Evolutionary conservation across 2,329 filamentous ascomycete species (phyloP), one percentile per base, ranked within the genome.

Genomic region (Diplodia corticola): DNA sequence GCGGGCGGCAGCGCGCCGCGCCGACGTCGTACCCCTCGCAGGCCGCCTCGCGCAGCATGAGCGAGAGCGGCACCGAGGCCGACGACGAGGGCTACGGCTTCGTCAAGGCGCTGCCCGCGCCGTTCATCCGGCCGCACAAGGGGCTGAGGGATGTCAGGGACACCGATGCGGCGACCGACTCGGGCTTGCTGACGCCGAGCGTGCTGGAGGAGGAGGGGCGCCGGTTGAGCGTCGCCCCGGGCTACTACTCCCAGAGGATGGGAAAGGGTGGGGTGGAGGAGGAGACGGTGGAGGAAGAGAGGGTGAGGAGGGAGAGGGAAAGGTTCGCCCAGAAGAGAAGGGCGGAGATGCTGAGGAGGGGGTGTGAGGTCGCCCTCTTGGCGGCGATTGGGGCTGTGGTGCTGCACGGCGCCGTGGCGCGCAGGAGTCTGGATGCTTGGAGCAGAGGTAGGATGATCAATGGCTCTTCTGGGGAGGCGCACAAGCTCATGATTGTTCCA

Each of bases 41-140:
- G 35, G 20, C 63, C n/a, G 22, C 63, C 5, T 64, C 63, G 49
- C 49, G 49, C 33, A 64, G 63, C 50, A 54, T 64, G 12, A 97
- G 92, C 76, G 93, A 97, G 71, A 97, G 93, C 76, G 94, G 94
- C 26, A 96, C 93, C 20, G 94, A 98, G 76, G 94, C 94, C 46
- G 94, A 97, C 73, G 94, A 98, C 80, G 94, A 98, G 77, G 91
- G 93, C 69, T 83, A 83, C 50, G 77, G 80, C 5, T 89, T 94
- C 71, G 82, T 97, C 66, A 95, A 90, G 76, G 91, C 93, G 0
- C 80, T 97, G 24, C 93, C 94, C 1, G 91, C 93, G 2, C 91
- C 93, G 2, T 89, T 85, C n/a, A 71, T 84, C 9, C 85, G 88
- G 68, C 83, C 87, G 35, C 89, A 91, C 74, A 97, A 97, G 79